Conservation (phyloP, 306 rosid genomes). For the Fagus crenata region DNA sequence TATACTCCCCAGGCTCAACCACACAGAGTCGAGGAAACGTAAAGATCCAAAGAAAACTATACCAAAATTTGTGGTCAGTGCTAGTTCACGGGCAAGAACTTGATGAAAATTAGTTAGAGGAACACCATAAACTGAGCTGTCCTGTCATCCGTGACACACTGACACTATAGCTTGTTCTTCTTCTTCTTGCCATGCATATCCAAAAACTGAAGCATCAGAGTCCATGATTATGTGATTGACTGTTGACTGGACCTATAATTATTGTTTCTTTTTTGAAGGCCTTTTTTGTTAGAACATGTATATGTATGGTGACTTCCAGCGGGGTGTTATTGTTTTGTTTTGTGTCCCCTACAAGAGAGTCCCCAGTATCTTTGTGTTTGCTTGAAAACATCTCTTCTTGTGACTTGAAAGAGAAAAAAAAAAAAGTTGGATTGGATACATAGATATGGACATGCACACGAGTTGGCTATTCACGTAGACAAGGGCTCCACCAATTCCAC, state of each 20-base stretch:
- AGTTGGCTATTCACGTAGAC: neutral
- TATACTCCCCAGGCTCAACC: neutral
- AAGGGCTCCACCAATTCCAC: slow-evolving; percentile 10
- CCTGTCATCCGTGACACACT: neutral
- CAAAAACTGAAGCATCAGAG: slow-evolving; percentile 1
- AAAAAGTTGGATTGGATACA: neutral
- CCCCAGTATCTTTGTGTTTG: slow-evolving; percentile 4
- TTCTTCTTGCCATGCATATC: neutral
- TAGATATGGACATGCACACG: slow-evolving; percentile 28
- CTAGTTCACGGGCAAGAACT: neutral
- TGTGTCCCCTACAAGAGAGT: slow-evolving; percentile 5
- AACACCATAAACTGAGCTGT: neutral
- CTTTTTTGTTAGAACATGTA: neutral
- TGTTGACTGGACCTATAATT: neutral
- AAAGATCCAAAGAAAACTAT: neutral
- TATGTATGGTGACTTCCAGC: slow-evolving; percentile 1
- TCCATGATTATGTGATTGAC: neutral
- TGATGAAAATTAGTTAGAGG: neutral
- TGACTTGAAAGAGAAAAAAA: neutral
- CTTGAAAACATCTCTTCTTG: neutral
- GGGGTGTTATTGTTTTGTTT: slow-evolving; percentile 3
- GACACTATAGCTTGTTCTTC: neutral
- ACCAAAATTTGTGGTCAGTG: neutral
- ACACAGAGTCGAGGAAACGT: no score
- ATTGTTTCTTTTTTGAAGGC: neutral